Evolutionary conservation across 305 asterid species (phyloP), one percentile per base, ranked within the genome.

Genomic region (Rubia balearica): DNA sequence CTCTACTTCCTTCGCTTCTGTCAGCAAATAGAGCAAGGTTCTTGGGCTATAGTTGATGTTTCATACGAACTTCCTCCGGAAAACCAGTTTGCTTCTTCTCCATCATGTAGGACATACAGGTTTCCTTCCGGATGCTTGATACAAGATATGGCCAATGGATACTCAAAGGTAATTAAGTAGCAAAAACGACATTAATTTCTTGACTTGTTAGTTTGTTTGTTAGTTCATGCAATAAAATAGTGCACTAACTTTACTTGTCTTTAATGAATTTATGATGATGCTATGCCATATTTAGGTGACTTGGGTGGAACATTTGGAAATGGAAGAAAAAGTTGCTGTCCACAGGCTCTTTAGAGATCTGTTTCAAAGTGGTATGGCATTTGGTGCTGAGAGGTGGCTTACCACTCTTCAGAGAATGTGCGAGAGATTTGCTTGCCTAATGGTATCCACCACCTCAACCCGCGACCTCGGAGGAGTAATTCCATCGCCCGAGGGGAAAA

Each of bases 71-170:
- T 86, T 51, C 88, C 89, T 10, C 96, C 81, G 59, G 92, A 86
- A 17, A 80, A 68, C 76, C 92, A 81, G 7, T 90, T 81, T 5
- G 84, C 83, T 67, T 67, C 84, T 57, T 79, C 96, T 36, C 73
- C 85, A 0, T 51, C 57, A 8, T 81, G 85, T 69, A 87, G 81
- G 75, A 85, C 85, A 49, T 87, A 79, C 40, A 82, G 77, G 79
- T 92, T 90, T 62, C 99, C 98, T 73, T 95, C 99, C 7, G 99
- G 99, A 36, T 95, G 99, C 76, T 74, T 92, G 78, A 88, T 95
- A 9, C 96, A 90, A 81, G 98, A 95, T 74, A 86, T 95, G 96
- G 96, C 99, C 63, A 91, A 95, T 84, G 99, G 99, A 57, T 90
- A 90, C 82, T 91, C 99, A 22, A 91, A 90, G 96, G 98, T 93